A percentile compares a stretch with the other conserved stretches of the same genome.
phyloP scores from a whole-genome alignment of 768 basidiomycete genomes.

The Macrocybe gigantea region DNA sequence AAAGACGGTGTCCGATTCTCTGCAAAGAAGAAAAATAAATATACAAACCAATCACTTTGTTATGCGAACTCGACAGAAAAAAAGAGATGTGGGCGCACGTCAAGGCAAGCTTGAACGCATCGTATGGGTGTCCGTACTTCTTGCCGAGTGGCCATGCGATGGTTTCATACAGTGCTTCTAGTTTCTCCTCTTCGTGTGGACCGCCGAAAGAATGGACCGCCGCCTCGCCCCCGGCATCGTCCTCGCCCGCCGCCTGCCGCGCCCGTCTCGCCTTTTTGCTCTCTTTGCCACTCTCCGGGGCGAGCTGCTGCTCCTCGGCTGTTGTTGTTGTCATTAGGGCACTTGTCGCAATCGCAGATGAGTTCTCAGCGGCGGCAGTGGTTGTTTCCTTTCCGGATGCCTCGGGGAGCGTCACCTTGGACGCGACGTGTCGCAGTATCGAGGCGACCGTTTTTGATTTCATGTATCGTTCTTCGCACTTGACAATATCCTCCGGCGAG shows the following conservation, averaged over 20 bases:
- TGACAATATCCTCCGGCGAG: constrained; percentile 96
- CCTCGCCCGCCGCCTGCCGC: constrained; percentile 41
- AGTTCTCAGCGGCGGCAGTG: constrained; percentile 7
- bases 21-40: constrained; percentile 7
- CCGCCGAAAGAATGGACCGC: constrained; percentile 33
- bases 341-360: too few species aligned
- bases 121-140: constrained; percentile 93
- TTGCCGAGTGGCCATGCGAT: constrained; percentile 91
- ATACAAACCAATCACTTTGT: too few species aligned
- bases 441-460: constrained; percentile 96
- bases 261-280: constrained; percentile 41
- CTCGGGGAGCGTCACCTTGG: constrained; percentile 40
- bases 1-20: constrained; percentile 70
- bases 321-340: too few species aligned
- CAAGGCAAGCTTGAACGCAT: constrained; percentile 95
- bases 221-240: constrained; percentile 26
- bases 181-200: constrained; percentile 67
- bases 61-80: not conserved
- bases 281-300: constrained; percentile 24
- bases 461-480: constrained; percentile 97
- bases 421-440: constrained; percentile 87
- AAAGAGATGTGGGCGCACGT: constrained; percentile 49
- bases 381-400: constrained; percentile 37
- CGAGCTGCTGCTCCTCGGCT: constrained; percentile 26
- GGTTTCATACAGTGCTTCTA: constrained; percentile 85